phyloP scores from a whole-genome alignment of 768 basidiomycete species.

The Russula abietina region DNA sequence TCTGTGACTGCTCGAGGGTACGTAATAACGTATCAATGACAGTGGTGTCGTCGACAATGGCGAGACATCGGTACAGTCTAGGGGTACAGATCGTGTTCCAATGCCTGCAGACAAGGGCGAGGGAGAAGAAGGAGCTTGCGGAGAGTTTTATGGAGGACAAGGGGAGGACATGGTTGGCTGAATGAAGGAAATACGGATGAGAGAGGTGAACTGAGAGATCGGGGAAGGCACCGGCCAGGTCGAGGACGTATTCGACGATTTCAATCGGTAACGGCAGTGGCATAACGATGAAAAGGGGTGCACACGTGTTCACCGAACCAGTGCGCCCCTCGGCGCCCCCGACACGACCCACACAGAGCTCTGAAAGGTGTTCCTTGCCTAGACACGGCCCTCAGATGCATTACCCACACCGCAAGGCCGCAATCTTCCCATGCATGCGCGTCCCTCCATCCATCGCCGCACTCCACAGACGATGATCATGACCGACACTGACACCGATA shows the following conservation, averaged over 20 bases:
- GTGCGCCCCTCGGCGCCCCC: neutral
- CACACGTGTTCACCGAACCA: constrained; percentile 3
- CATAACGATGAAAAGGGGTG: neutral
- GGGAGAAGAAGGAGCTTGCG: neutral
- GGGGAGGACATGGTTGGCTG: neutral
- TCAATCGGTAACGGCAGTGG: constrained; percentile 13
- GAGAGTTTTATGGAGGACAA: constrained; percentile 10
- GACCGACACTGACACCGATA: neutral
- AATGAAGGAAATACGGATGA: neutral
- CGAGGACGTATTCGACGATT: constrained; percentile 3
- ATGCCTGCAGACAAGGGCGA: constrained; percentile 16
- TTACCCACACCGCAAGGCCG: neutral
- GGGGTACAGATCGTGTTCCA: constrained; percentile 16
- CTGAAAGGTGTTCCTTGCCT: neutral
- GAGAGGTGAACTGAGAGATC: neutral
- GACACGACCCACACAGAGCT: neutral
- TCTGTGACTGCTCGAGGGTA: constrained; percentile 6
- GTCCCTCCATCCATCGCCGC: constrained; percentile 1
- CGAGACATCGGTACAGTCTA: constrained; percentile 11
- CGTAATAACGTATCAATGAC: neutral
- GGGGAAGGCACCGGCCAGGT: constrained; percentile 5
- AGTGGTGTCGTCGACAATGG: constrained; percentile 5
- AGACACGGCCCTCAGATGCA: neutral
- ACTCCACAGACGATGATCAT: constrained; percentile 2
- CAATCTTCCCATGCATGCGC: neutral